Conservation (phyloP, 1,284 basidiomycete species). For the Lignosus rhinocerotis region DNA sequence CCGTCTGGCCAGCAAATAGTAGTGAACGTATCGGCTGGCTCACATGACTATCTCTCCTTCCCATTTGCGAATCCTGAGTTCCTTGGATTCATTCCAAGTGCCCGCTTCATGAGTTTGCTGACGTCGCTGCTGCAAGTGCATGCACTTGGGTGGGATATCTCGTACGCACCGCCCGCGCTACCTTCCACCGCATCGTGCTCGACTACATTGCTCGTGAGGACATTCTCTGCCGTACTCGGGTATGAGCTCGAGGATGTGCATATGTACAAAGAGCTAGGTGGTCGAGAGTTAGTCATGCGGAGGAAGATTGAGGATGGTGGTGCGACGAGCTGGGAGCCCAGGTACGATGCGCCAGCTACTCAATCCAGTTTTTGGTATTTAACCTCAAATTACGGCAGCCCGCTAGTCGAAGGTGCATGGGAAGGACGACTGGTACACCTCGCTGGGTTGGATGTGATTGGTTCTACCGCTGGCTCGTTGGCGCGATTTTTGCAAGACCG, state of each 20-base stretch:
- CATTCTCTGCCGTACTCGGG: constrained; percentile 52
- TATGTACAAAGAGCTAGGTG: constrained; percentile 70
- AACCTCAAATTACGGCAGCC: constrained; percentile 32
- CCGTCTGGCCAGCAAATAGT: constrained; percentile 34
- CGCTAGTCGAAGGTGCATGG: constrained; percentile 59
- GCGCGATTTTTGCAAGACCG: constrained; percentile 59
- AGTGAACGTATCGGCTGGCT: constrained; percentile 49
- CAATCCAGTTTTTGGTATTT: neutral
- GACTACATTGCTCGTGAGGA: constrained; percentile 35
- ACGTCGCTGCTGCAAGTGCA: constrained; percentile 39
- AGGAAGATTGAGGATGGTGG: constrained; percentile 48
- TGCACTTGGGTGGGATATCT: constrained; percentile 38
- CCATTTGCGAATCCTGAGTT: constrained; percentile 25
- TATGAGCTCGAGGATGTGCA: constrained; percentile 60
- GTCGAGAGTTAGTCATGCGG: constrained; percentile 63
- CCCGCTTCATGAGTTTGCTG: constrained; percentile 36
- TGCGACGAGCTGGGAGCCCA: constrained; percentile 64
- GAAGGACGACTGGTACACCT: constrained; percentile 59
- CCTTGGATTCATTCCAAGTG: constrained; percentile 32
- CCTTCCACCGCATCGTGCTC: constrained; percentile 39
- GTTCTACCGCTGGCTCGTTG: constrained; percentile 61
- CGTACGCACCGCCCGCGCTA: constrained; percentile 36
- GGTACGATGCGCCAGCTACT: constrained; percentile 36
- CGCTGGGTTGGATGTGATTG: constrained; percentile 60
- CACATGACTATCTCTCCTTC: constrained; percentile 30